phyloP scores from a whole-genome alignment of 2,329 filamentous ascomycete genomes.

The Paraphaeosphaeria sporulosa region DNA sequence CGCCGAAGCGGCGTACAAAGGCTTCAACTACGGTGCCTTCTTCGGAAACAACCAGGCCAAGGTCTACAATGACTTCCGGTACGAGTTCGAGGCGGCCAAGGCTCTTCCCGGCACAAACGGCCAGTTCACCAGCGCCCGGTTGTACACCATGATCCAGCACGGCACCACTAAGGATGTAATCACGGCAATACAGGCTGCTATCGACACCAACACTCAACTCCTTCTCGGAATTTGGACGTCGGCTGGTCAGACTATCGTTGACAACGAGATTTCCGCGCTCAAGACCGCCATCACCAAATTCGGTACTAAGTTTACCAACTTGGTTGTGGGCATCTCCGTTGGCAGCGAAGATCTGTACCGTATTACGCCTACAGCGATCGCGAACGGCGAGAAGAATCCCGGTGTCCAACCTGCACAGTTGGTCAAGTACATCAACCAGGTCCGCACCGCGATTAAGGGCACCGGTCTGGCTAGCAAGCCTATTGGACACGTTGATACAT shows the following conservation, averaged over 20 bases:
- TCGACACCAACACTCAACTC: constrained; percentile 78
- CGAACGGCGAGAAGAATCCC: constrained; percentile 63
- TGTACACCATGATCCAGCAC: constrained; percentile 79
- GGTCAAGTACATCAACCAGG: constrained; percentile 73
- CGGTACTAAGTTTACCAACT: constrained; percentile 68
- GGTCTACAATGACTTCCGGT: constrained; percentile 70
- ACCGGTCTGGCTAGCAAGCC: constrained; percentile 66
- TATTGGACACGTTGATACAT: constrained; percentile 89
- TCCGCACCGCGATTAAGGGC: constrained; percentile 68
- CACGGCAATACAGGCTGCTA: constrained; percentile 79
- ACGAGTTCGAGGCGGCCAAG: constrained; percentile 72
- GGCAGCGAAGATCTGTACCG: constrained; percentile 78
- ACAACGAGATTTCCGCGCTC: constrained; percentile 78
- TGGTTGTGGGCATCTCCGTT: constrained; percentile 83
- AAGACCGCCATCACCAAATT: constrained; percentile 73
- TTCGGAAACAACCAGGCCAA: constrained; percentile 69
- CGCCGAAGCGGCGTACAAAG: constrained; percentile 52
- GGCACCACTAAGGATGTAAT: constrained; percentile 71
- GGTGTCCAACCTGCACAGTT: constrained; percentile 71
- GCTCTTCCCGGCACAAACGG: constrained; percentile 69
- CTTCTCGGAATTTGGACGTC: constrained; percentile 88
- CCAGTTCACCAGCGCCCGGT: constrained; percentile 70
- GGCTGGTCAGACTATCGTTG: constrained; percentile 67
- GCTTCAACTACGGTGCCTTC: constrained; percentile 77
- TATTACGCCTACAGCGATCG: constrained; percentile 71